Evolutionary conservation across 768 basidiomycete species (phyloP).

Genomic region (Trametes meyenii): DNA sequence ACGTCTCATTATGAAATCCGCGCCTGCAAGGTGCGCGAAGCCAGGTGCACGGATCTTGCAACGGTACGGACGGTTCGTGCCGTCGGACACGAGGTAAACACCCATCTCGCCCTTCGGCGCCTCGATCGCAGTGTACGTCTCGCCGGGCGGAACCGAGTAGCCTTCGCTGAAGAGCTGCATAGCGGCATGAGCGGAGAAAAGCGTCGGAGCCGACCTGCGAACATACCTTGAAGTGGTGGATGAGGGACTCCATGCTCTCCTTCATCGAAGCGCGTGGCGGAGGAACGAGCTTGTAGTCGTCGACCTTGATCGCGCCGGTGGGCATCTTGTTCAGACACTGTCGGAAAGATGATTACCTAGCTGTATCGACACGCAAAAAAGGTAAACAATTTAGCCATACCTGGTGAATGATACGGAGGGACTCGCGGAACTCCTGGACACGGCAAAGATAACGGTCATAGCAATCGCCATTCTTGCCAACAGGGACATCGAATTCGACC

Average conservation of each 20-base stretch:
- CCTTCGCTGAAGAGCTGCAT: slow-evolving; percentile 91
- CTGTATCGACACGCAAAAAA: neutral
- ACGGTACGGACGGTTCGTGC: slow-evolving; percentile 93
- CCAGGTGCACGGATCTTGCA: slow-evolving; percentile 98
- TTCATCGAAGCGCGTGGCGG: slow-evolving; percentile 98
- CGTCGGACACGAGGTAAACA: slow-evolving; percentile 98
- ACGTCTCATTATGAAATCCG: slow-evolving; percentile 99
- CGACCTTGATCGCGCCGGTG: slow-evolving; percentile 87
- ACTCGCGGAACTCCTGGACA: slow-evolving; percentile 98
- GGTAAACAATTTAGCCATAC: slow-evolving; percentile 35
- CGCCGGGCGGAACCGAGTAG: slow-evolving; percentile 93
- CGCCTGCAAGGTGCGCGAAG: slow-evolving; percentile 92
- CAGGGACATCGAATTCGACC: slow-evolving; percentile 98
- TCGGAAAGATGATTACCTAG: neutral
- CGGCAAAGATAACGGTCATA: slow-evolving; percentile 98
- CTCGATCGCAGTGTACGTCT: slow-evolving; percentile 97
- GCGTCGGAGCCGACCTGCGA: neutral
- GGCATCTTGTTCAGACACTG: slow-evolving; percentile 98
- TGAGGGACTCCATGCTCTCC: slow-evolving; percentile 97
- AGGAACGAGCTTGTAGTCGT: slow-evolving; percentile 96
- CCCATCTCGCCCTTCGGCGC: slow-evolving; percentile 99
- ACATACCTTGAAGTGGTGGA: slow-evolving; percentile 95
- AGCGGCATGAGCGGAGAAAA: slow-evolving; percentile 1
- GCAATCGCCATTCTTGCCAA: slow-evolving; percentile 96
- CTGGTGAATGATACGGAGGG: slow-evolving; percentile 83